Conservation (phyloP, 495 filamentous ascomycete species). For the Aspergillus diversus region DNA sequence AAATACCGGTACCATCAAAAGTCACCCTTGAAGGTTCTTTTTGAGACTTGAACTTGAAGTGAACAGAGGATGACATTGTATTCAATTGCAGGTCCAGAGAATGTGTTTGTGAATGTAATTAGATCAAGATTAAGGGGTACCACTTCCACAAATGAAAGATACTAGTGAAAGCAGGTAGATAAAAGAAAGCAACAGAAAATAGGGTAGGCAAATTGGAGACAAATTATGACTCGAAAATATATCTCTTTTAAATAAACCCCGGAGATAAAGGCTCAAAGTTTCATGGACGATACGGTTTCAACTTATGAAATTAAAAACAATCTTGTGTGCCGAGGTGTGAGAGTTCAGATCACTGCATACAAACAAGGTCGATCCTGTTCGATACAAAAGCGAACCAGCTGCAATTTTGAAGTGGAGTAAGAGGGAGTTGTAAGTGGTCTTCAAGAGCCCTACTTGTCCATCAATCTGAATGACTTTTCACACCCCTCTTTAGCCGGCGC, state of each 20-base stretch:
- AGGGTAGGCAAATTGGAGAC: slow-evolving; percentile 23
- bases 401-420: slow-evolving; percentile 23
- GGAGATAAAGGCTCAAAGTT: slow-evolving; percentile 30
- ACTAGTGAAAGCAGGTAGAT: slow-evolving; percentile 32
- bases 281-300: slow-evolving; percentile 35
- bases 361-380: slow-evolving; percentile 39
- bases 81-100: slow-evolving; percentile 50
- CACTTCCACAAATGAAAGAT: slow-evolving; percentile 33
- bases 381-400: slow-evolving; percentile 34
- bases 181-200: slow-evolving; percentile 20
- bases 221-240: slow-evolving; percentile 24
- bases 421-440: slow-evolving; percentile 18
- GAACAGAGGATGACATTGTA: slow-evolving; percentile 95
- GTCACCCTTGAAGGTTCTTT: slow-evolving; percentile 92
- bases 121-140: slow-evolving; percentile 38
- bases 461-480: slow-evolving; percentile 20
- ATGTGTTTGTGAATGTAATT: slow-evolving; percentile 37
- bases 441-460: slow-evolving; percentile 28
- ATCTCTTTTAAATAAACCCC: slow-evolving; percentile 17
- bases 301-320: slow-evolving; percentile 34
- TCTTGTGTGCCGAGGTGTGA: slow-evolving; percentile 37
- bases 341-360: slow-evolving; percentile 42
- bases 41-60: slow-evolving; percentile 99
- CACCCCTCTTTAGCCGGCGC: slow-evolving; percentile 13
- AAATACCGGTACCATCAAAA: slow-evolving; percentile 98